Conservation (phyloP, 257 asterid genomes). For the Petunia axillaris region DNA sequence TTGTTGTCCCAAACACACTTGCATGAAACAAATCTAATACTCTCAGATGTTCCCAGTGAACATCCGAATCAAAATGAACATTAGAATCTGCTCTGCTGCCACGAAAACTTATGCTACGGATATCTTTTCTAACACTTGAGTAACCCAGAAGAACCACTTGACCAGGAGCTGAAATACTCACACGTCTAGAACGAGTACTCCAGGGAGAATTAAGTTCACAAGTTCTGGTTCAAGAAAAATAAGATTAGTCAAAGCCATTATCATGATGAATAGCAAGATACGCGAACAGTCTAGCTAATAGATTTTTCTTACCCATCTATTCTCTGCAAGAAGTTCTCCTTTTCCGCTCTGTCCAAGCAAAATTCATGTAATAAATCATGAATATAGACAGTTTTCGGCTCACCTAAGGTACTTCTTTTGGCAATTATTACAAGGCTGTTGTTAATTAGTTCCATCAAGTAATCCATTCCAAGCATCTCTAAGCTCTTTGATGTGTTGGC, state of each 20-base stretch:
- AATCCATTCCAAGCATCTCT: slow-evolving; percentile 1
- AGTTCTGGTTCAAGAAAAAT: not conserved
- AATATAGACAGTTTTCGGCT: not conserved
- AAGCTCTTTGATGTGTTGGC: not conserved
- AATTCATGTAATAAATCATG: not conserved
- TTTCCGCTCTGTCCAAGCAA: not conserved
- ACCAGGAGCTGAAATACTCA: not conserved
- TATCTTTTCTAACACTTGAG: no score
- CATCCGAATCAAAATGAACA: no score
- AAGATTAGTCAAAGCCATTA: not conserved
- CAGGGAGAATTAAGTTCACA: not conserved
- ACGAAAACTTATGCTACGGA: no score
- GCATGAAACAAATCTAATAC: no score
- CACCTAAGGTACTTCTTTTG: not conserved
- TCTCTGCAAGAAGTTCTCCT: not conserved
- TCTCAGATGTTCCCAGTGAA: no score
- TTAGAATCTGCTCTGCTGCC: no score
- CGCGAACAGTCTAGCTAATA: not conserved
- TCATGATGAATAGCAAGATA: not conserved
- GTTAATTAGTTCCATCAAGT: not conserved
- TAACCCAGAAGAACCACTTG: not conserved
- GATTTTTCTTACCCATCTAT: no score
- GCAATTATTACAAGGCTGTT: not conserved
- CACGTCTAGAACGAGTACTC: no score
- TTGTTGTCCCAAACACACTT: no score